A percentile compares a stretch with the other conserved stretches of the same genome.
These are phyloP conservation scores for Trametes elegans DNA, from an alignment of 768 basidiomycete species.

Conservation along the genomic window DNA sequence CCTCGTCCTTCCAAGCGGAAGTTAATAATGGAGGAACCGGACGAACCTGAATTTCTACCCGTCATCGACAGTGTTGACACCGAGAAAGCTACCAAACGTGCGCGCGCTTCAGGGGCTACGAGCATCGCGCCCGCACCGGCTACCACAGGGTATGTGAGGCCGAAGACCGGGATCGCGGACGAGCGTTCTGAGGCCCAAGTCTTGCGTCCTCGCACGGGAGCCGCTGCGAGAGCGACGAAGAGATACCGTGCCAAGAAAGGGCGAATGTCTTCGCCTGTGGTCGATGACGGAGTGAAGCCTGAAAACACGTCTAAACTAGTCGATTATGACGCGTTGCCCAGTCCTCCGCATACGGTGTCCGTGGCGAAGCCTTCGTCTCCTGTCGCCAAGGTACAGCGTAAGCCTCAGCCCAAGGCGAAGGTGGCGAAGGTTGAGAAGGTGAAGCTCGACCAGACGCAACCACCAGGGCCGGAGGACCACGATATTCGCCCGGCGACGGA, in stretches of 20 bases:
- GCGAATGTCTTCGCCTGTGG: constrained; percentile 32
- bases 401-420: not conserved
- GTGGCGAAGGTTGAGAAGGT: not conserved
- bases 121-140: no score
- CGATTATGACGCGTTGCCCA: constrained; percentile 36
- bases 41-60: not conserved
- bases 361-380: not conserved
- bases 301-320: constrained; percentile 5
- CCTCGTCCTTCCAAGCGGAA: no score
- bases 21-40: not conserved
- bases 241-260: constrained; percentile 31
- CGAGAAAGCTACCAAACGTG: not conserved
- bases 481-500: no score
- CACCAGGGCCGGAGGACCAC: no score
- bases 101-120: not conserved
- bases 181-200: constrained; percentile 6
- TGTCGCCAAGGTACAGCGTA: not conserved
- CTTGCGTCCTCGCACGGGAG: constrained; percentile 10
- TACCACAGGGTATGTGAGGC: not conserved
- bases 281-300: not conserved
- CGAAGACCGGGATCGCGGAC: not conserved
- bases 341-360: constrained; percentile 3
- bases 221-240: constrained; percentile 28
- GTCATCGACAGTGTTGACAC: not conserved
- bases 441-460: not conserved